A percentile compares a stretch with the other conserved stretches of the same genome.
Conservation (phyloP, 768 basidiomycete species). For the Daedalea quercina region DNA sequence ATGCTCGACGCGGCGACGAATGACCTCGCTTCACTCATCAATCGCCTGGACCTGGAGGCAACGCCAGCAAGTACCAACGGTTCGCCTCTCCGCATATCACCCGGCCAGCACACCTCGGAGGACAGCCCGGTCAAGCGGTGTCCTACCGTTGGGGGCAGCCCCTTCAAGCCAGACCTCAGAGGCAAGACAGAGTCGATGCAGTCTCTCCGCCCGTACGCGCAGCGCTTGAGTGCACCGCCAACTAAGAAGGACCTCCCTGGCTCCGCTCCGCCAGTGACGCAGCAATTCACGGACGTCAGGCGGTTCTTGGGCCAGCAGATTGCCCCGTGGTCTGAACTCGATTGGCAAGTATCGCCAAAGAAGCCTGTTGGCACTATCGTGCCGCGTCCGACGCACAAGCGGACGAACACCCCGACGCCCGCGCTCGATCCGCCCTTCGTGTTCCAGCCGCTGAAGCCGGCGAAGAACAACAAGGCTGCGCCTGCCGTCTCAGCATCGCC, state of each 20-base stretch:
- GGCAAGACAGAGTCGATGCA: conserved; percentile 34
- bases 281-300: conserved; percentile 5
- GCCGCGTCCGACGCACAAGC: conserved; percentile 36
- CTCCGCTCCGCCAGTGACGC: background rate
- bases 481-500: conserved; percentile 16
- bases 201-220: conserved; percentile 46
- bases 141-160: conserved; percentile 8
- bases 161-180: conserved; percentile 15
- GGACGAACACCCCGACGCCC: conserved; percentile 51
- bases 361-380: conserved; percentile 24
- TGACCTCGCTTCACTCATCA: conserved; percentile 72
- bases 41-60: conserved; percentile 73
- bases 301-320: conserved; percentile 44
- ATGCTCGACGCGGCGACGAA: conserved; percentile 77
- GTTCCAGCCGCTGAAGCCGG: conserved; percentile 53
- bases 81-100: conserved; percentile 23
- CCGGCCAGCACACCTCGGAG: conserved; percentile 12
- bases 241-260: conserved; percentile 3
- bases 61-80: conserved; percentile 52
- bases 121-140: conserved; percentile 30
- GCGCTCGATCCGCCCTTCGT: conserved; percentile 51
- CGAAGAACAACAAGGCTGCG: conserved; percentile 27
- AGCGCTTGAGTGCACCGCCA: conserved; percentile 18
- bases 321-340: conserved; percentile 52
- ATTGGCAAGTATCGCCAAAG: conserved; percentile 32